These are phyloP conservation scores for Diaporthe sp. DNA, from an alignment of 2,329 filamentous ascomycete genomes.

Conservation along the genomic window DNA sequence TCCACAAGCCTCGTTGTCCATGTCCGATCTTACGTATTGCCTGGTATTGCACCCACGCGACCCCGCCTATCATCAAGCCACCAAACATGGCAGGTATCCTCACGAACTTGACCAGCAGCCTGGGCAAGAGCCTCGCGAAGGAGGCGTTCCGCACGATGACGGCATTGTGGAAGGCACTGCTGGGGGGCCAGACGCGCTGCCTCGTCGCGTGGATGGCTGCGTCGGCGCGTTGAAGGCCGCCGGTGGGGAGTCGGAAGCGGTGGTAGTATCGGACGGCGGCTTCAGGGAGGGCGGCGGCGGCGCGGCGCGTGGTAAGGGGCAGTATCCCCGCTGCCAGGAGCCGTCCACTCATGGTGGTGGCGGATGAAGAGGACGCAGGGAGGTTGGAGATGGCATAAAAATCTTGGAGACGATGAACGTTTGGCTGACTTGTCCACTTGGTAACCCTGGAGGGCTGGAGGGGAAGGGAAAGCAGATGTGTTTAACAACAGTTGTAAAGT, in stretches of 20 bases:
- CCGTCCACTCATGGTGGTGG: conserved; percentile 76
- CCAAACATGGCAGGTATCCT: conserved; percentile 93
- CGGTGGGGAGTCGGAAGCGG: conserved; percentile 76
- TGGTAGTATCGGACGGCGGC: conserved; percentile 65
- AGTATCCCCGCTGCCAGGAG: conserved; percentile 81
- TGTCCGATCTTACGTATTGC: conserved; percentile 76
- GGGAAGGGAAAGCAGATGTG: neutral
- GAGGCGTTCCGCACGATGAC: conserved; percentile 75
- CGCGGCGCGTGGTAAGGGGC: conserved; percentile 73
- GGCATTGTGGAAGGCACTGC: conserved; percentile 87
- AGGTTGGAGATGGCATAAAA: conserved; percentile 40
- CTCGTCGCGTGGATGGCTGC: conserved; percentile 72
- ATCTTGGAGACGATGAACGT: neutral
- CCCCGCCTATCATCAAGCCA: conserved; percentile 85
- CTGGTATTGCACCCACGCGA: conserved; percentile 97
- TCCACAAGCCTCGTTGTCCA: neutral
- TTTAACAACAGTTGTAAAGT: neutral
- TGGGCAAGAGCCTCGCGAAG: conserved; percentile 80
- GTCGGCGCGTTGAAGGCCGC: conserved; percentile 78
- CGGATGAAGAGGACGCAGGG: conserved; percentile 37
- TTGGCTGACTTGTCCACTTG: conserved; percentile 14
- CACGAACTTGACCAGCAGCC: conserved; percentile 89
- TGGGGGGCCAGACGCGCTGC: conserved; percentile 81
- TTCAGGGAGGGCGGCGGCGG: conserved; percentile 57
- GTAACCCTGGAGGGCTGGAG: neutral